Conservation (phyloP, 2,329 filamentous ascomycete species). For the Cladosporium phlei region DNA sequence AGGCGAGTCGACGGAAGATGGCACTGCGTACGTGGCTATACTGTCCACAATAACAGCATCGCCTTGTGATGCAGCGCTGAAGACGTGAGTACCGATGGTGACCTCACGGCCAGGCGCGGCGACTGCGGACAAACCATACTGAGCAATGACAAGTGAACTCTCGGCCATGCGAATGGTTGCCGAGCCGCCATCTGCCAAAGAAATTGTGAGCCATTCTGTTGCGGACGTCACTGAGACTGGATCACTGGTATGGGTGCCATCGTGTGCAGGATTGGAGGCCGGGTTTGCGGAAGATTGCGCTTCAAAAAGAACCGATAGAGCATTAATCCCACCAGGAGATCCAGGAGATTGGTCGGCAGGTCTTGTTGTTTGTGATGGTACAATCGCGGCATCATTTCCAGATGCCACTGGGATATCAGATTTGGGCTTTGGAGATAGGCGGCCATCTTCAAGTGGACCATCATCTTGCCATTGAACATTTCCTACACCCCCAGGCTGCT, state of each 20-base stretch:
- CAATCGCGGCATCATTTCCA: too few relatives aligned
- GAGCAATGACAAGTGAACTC: background rate
- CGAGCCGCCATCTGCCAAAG: background rate
- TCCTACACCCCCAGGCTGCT: too few relatives aligned
- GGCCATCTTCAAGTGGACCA: too few relatives aligned
- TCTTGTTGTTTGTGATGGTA: too few relatives aligned
- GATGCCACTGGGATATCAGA: too few relatives aligned
- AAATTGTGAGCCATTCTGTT: background rate
- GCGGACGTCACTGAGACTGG: too few relatives aligned
- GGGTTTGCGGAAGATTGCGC: background rate
- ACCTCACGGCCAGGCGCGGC: background rate
- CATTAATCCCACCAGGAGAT: too few relatives aligned
- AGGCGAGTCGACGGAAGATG: background rate
- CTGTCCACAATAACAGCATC: background rate
- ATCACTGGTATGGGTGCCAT: too few relatives aligned
- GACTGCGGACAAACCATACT: background rate
- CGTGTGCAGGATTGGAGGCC: background rate
- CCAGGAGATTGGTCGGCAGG: too few relatives aligned
- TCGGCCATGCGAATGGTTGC: background rate
- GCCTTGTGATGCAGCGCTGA: background rate
- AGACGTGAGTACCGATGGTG: background rate
- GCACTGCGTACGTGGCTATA: background rate
- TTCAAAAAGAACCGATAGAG: background rate
- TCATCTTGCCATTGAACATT: too few relatives aligned
- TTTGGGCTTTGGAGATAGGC: too few relatives aligned